Evolutionary conservation across 768 basidiomycete genomes (phyloP).

Genomic region (Naematelia encephala): DNA sequence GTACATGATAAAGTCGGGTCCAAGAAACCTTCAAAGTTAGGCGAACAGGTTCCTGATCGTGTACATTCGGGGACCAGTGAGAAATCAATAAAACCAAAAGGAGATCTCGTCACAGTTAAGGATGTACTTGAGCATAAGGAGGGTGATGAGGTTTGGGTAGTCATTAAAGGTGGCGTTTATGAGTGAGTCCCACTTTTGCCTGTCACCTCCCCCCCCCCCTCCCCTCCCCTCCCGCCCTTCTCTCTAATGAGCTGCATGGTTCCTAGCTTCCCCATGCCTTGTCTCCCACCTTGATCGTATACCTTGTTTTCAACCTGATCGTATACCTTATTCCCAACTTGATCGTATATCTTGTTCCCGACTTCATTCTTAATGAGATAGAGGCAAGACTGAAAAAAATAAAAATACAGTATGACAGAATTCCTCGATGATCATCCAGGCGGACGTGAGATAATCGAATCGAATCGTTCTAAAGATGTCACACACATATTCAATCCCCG

Average conservation of each 20-base stretch:
- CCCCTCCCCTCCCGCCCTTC: slow-evolving; percentile 2
- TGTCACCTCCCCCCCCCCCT: not conserved
- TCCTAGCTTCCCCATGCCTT: not conserved
- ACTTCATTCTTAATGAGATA: not conserved
- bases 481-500: slow-evolving; percentile 44
- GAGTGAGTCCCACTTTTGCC: slow-evolving; percentile 24
- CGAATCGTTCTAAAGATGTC: slow-evolving; percentile 40
- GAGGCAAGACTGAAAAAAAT: not conserved
- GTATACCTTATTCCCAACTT: not conserved
- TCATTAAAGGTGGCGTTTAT: slow-evolving; percentile 44
- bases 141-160: slow-evolving; percentile 39
- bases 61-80: slow-evolving; percentile 3
- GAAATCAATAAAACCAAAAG: not conserved
- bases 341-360: not conserved
- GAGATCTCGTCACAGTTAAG: slow-evolving; percentile 16
- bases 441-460: slow-evolving; percentile 40
- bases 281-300: not conserved
- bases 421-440: slow-evolving; percentile 45
- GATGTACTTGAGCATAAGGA: slow-evolving; percentile 34
- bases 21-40: not conserved
- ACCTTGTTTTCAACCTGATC: not conserved
- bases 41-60: slow-evolving; percentile 16
- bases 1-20: not conserved
- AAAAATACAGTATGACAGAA: slow-evolving; percentile 35
- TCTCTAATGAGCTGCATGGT: too few species aligned